Conservation (phyloP, 2,329 filamentous ascomycete genomes). For the Rhytidhysteron rufulum region DNA sequence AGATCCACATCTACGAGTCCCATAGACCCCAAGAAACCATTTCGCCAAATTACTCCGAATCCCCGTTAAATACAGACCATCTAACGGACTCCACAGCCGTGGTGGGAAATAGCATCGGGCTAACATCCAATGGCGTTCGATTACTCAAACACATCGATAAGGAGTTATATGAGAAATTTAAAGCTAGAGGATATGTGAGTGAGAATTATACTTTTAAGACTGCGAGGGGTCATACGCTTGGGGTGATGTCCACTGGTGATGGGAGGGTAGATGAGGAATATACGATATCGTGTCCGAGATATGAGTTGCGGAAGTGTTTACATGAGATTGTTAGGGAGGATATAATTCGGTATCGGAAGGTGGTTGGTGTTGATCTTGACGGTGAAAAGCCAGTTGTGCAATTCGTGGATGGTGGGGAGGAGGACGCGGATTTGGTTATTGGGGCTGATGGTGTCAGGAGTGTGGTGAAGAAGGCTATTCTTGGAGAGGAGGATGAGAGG, state of each 20-base stretch:
- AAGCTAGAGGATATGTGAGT: conserved; percentile 14
- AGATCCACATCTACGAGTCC: conserved; percentile 22
- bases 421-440: conserved; percentile 24
- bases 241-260: conserved; percentile 13
- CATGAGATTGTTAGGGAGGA: conserved; percentile 10
- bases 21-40: conserved; percentile 8
- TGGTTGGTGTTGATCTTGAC: conserved; percentile 9
- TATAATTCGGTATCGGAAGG: conserved; percentile 12
- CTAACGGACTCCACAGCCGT: conserved; percentile 13
- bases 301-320: conserved; percentile 21
- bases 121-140: conserved; percentile 25
- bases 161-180: conserved; percentile 15
- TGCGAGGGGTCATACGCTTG: conserved; percentile 16
- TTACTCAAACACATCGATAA: conserved; percentile 15
- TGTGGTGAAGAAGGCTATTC: conserved; percentile 15
- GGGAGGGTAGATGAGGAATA: conserved; percentile 4
- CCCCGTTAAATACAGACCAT: conserved; percentile 5
- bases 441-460: conserved; percentile 28
- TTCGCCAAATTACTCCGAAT: conserved; percentile 1
- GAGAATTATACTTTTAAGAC: conserved; percentile 17
- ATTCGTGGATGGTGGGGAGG: conserved; percentile 11
- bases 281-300: conserved; percentile 14
- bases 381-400: conserved; percentile 9
- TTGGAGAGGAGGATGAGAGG: too few species aligned
- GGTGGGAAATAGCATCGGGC: conserved; percentile 20